Evolutionary conservation across 805 yeast species (phyloP), one percentile per base, ranked within the genome.

Genomic region (Ascoidea asiatica): DNA sequence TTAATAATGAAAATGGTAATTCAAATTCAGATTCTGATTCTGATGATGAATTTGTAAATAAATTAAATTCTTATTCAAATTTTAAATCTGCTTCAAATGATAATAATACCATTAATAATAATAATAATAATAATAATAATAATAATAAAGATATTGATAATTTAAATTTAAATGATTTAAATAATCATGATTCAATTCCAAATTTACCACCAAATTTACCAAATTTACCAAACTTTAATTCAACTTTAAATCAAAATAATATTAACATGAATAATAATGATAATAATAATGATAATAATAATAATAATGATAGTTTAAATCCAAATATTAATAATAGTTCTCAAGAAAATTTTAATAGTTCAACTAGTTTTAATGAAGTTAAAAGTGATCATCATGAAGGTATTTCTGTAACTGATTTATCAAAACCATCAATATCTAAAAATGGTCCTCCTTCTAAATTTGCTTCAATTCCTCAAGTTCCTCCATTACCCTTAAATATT

Each of bases 21-120:
- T 52, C 48, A 2, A 49, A 49, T 0, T 52, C 44, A 5, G 47
- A 37, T 2, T 49, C 38, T 2, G 53, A 48, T 5, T 49, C 49
- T 21, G 59, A 57, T 44, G 35, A 29, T 3, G 35, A 29, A 29
- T 29, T 29, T 29, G 15, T 11, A 11, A 29, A 29, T 11, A 29
- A 29, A 29, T 8, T 29, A 29, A 29, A 3, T 15, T 11, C 2
- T 15, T 29, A 29, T 29, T 29, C 35, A 29, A 29, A 29, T 15
- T n/a, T n/a, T n/a, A n/a, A n/a, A n/a, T n/a, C n/a, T n/a, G n/a
- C n/a, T n/a, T n/a, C 21, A 33, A 15, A 15, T 19, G 18, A 23
- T 40, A 40, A 40, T 19, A 33, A 40, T n/a, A 40, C n/a, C 37
- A 6, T 39, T 18, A 43, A 40, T 37, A 29, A 37, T 5, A 23